Evolutionary conservation across 768 basidiomycete species (phyloP).

Genomic region (Mrakia frigida): DNA sequence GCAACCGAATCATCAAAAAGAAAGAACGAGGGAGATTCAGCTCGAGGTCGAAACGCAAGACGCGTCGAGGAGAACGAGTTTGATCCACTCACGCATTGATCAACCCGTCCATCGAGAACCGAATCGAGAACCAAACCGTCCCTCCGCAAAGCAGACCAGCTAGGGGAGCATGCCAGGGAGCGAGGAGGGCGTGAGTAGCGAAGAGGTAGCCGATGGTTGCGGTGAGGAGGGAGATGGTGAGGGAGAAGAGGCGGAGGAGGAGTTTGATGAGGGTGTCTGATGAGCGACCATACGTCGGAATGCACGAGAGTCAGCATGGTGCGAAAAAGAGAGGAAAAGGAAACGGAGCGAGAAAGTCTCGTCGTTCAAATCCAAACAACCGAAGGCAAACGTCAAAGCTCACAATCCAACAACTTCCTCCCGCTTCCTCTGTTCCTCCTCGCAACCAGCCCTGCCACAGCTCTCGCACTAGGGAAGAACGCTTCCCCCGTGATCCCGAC

Average conservation of each 20-base stretch:
- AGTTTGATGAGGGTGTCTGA: conserved; percentile 65
- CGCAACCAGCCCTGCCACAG: conserved; percentile 53
- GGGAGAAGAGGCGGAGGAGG: conserved; percentile 56
- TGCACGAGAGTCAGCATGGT: neutral
- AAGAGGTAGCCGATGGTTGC: conserved; percentile 78
- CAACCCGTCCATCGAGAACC: conserved; percentile 76
- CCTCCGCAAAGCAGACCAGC: conserved; percentile 71
- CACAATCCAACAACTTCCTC: conserved; percentile 45
- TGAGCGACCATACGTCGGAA: no score
- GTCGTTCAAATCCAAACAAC: conserved; percentile 40
- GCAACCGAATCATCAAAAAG: neutral
- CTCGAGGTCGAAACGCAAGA: neutral
- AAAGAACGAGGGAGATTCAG: neutral
- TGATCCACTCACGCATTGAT: conserved; percentile 59
- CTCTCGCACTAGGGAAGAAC: conserved; percentile 58
- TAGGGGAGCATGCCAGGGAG: conserved; percentile 63
- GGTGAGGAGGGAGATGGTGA: conserved; percentile 75
- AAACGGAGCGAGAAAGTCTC: neutral
- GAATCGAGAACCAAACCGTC: conserved; percentile 71
- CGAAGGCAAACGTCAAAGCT: conserved; percentile 31
- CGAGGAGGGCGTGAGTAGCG: conserved; percentile 70
- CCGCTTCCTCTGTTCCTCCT: conserved; percentile 36
- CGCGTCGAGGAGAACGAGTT: neutral
- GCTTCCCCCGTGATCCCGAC: conserved; percentile 68
- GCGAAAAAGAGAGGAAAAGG: neutral